A percentile compares a stretch with the other conserved stretches of the same genome.
Conservation (phyloP, 768 basidiomycete genomes). For the Strobilomyces confusus region DNA sequence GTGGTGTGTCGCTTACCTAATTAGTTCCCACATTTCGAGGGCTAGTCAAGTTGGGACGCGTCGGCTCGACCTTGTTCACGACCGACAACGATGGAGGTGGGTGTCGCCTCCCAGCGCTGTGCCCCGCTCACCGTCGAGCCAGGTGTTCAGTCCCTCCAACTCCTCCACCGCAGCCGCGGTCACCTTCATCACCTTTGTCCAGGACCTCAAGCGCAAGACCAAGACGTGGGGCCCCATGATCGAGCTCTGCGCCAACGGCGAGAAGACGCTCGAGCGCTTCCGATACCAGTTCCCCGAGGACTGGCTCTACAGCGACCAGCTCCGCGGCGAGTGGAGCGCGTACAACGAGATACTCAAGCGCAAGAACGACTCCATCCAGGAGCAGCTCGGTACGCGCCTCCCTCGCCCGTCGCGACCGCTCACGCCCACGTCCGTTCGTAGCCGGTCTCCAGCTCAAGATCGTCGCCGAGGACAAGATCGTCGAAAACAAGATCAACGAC, state of each 20-base stretch:
- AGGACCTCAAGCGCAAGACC: constrained; percentile 96
- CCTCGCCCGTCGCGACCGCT: constrained; percentile 3
- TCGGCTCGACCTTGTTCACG: constrained; percentile 8
- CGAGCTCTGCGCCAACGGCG: constrained; percentile 88
- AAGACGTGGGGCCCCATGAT: constrained; percentile 97
- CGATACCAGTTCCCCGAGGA: constrained; percentile 95
- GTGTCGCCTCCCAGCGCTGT: not conserved
- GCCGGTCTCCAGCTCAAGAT: constrained; percentile 99
- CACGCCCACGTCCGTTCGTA: constrained; percentile 27
- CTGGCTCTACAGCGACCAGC: constrained; percentile 98
- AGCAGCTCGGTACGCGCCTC: constrained; percentile 79
- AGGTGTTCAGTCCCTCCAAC: constrained; percentile 73
- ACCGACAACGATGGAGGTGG: constrained; percentile 29
- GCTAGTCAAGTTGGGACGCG: constrained; percentile 17
- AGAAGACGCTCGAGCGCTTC: constrained; percentile 96
- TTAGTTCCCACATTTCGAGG: constrained; percentile 16
- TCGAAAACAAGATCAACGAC: constrained; percentile 93
- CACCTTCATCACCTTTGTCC: constrained; percentile 98
- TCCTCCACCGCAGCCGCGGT: constrained; percentile 98
- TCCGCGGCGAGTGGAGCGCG: constrained; percentile 96
- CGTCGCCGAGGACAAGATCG: constrained; percentile 98
- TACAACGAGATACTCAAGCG: constrained; percentile 97
- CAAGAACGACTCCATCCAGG: constrained; percentile 97
- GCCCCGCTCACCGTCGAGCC: constrained; percentile 6
- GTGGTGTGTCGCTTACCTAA: constrained; percentile 19